phyloP scores from a whole-genome alignment of 2,329 filamentous ascomycete genomes.

The Aspergillus alliaceus region DNA sequence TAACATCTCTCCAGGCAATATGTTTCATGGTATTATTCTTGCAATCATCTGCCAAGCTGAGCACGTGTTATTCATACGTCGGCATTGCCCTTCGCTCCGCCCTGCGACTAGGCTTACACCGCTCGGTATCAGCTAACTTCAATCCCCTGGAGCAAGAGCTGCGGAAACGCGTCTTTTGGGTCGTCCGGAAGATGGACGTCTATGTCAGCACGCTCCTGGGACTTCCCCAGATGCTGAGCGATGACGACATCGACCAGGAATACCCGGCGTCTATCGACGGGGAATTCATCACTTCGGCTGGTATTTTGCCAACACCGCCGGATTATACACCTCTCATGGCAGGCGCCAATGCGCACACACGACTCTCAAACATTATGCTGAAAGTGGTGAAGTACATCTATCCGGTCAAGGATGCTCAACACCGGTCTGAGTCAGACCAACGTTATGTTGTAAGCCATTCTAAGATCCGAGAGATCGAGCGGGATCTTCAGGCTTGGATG shows the following conservation, averaged over 20 bases:
- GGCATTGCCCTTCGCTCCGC: conserved; percentile 75
- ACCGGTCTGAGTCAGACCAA: conserved; percentile 47
- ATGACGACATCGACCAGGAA: conserved; percentile 53
- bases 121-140: conserved; percentile 66
- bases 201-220: conserved; percentile 52
- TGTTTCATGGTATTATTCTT: conserved; percentile 80
- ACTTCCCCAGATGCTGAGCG: conserved; percentile 50
- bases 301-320: conserved; percentile 55
- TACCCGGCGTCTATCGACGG: conserved; percentile 48
- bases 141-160: conserved; percentile 73
- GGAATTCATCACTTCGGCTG: conserved; percentile 47
- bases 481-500: conserved; percentile 64
- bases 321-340: conserved; percentile 58
- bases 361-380: conserved; percentile 56
- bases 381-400: conserved; percentile 67
- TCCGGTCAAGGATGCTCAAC: conserved; percentile 55
- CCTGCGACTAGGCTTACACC: conserved; percentile 76
- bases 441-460: conserved; percentile 65
- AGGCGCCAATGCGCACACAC: conserved; percentile 61
- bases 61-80: conserved; percentile 77
- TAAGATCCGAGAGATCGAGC: conserved; percentile 64
- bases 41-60: conserved; percentile 75
- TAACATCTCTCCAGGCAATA: conserved; percentile 72
- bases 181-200: conserved; percentile 51
- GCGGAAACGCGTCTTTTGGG: conserved; percentile 64